phyloP scores from a whole-genome alignment of 139 green algal genomes.

The Chlorella sp. region DNA sequence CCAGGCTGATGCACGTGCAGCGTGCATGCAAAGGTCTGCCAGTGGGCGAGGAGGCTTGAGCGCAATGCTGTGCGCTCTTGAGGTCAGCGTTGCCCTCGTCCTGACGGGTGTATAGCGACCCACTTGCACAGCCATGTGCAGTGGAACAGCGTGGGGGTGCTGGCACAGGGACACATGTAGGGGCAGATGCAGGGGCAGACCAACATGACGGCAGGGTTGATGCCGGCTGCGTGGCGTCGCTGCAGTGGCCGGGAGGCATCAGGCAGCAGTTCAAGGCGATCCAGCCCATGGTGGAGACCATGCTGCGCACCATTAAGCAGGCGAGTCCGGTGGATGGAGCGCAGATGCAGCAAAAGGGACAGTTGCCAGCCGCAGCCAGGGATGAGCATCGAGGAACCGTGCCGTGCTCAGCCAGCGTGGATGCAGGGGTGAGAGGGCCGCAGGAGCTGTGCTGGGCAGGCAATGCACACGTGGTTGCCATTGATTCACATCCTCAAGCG shows the following conservation, averaged over 20 bases:
- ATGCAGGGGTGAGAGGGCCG: background rate
- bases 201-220: background rate
- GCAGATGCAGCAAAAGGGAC: background rate
- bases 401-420: too few species aligned
- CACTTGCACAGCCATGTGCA: too few species aligned
- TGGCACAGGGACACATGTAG: background rate
- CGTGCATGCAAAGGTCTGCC: background rate
- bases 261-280: slow-evolving; percentile 83
- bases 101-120: background rate
- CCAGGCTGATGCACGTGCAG: too few species aligned
- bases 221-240: background rate
- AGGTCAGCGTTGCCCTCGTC: background rate
- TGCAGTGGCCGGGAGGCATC: slow-evolving; percentile 67
- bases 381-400: too few species aligned
- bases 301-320: slow-evolving; percentile 63
- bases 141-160: too few species aligned
- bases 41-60: background rate
- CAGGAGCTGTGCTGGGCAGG: background rate
- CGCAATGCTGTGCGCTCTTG: background rate
- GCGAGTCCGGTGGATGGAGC: background rate
- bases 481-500: background rate
- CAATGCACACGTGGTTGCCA: background rate
- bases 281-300: slow-evolving; percentile 61
- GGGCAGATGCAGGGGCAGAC: background rate
- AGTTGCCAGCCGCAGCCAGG: too few species aligned